Evolutionary conservation across 2,329 filamentous ascomycete species (phyloP).

Genomic region (Fusarium proliferatum): DNA sequence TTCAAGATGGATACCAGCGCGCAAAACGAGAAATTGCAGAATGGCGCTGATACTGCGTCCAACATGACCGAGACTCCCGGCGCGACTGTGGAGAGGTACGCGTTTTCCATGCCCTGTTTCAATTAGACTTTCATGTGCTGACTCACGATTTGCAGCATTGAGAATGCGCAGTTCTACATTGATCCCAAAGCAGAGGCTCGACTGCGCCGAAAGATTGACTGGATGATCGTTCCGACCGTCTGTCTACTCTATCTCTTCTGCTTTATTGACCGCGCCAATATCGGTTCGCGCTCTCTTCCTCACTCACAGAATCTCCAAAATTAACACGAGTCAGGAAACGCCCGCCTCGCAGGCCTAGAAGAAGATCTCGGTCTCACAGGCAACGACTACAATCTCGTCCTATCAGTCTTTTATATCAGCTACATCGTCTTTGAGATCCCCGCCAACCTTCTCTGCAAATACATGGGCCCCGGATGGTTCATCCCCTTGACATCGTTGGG

Average conservation of each 20-base stretch:
- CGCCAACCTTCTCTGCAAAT: slow-evolving; percentile 71
- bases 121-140: not conserved
- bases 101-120: rapidly evolving
- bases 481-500: slow-evolving; percentile 66
- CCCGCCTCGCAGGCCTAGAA: slow-evolving; percentile 32
- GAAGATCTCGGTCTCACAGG: slow-evolving; percentile 46
- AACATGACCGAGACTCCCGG: not conserved
- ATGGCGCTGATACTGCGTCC: slow-evolving; percentile 8
- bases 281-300: not conserved
- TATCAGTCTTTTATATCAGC: slow-evolving; percentile 72
- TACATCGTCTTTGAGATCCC: slow-evolving; percentile 76
- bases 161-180: slow-evolving; percentile 9
- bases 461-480: slow-evolving; percentile 73
- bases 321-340: slow-evolving; percentile 25
- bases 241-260: slow-evolving; percentile 68
- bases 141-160: not conserved
- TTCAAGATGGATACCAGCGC: not conserved
- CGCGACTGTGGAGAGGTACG: slow-evolving; percentile 2
- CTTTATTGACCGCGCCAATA: slow-evolving; percentile 68
- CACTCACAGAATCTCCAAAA: too few species aligned
- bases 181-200: slow-evolving; percentile 20
- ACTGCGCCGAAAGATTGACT: slow-evolving; percentile 25
- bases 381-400: slow-evolving; percentile 71
- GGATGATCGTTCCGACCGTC: slow-evolving; percentile 23
- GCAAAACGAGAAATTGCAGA: slow-evolving; percentile 14